Percentiles rank a stretch among this genome's conserved stretches.
These are phyloP conservation scores for Amanita jacksonii DNA, from an alignment of 768 basidiomycete genomes.

Conservation along the genomic window DNA sequence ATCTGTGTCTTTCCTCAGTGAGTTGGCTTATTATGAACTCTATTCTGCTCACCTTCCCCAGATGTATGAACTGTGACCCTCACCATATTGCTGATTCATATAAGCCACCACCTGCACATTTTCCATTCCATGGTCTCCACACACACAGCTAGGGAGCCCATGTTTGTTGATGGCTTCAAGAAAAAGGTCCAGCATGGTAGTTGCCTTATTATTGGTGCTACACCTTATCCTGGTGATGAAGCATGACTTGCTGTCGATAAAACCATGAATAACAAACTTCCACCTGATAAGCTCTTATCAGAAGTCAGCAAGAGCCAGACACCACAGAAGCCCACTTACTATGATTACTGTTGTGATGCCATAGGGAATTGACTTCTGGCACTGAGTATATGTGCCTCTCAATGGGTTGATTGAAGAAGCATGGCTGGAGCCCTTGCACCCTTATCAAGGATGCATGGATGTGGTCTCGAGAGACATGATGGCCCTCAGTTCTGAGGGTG, in stretches of 20 bases:
- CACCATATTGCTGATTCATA: slow-evolving; percentile 16
- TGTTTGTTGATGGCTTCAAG: slow-evolving; percentile 9
- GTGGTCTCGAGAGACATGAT: not conserved
- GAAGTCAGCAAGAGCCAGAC: not conserved
- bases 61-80: slow-evolving; percentile 17
- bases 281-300: not conserved
- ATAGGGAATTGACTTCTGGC: slow-evolving; percentile 22
- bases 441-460: not conserved
- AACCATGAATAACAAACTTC: slow-evolving; percentile 19
- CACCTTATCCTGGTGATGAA: slow-evolving; percentile 25
- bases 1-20: slow-evolving; percentile 1
- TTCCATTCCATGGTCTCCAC: slow-evolving; percentile 22
- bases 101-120: slow-evolving; percentile 16
- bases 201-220: slow-evolving; percentile 29
- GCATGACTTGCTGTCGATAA: slow-evolving; percentile 32
- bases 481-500: not conserved
- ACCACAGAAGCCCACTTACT: slow-evolving; percentile 14
- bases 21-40: not conserved
- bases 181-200: slow-evolving; percentile 31
- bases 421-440: not conserved
- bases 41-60: slow-evolving; percentile 17
- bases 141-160: slow-evolving; percentile 17
- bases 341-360: slow-evolving; percentile 30
- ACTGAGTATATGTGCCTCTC: slow-evolving; percentile 17
- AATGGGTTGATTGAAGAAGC: slow-evolving; percentile 5